Evolutionary conservation across 2,329 filamentous ascomycete species (phyloP), one percentile per base, ranked within the genome.

Genomic region (Nannizziopsis arthrosporioides): DNA sequence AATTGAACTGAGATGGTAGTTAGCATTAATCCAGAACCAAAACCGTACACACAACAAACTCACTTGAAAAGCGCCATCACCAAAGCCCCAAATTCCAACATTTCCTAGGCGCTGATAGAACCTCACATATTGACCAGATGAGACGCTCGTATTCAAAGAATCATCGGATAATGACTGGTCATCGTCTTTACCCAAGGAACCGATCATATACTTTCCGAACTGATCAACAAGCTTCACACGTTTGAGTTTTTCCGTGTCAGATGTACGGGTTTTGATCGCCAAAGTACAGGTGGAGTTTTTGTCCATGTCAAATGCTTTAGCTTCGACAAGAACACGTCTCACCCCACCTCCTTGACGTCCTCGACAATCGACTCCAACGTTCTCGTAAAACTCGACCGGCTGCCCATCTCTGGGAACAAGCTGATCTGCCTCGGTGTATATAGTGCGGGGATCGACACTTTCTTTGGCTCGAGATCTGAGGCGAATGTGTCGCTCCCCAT

Each of bases 1-100:
- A 74, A 53, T 74, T 74, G 60, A 74, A 73, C 59, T 68, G 32
- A 6, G 45, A 9, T 31, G 31, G 1, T 22, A 12, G n/a, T 49
- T 5, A 53, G 18, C 11, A 17, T 31, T 30, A 5, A 10, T 27
- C 18, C 15, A 38, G n/a, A 5, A n/a, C 8, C 12, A n/a, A 3
- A 10, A 12, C n/a, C 37, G 22, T 27, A 27, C 7, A 27, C 35
- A 42, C 15, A n/a, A 19, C 4, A 18, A 50, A 15, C 55, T 36
- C 54, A 65, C 63, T 56, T 73, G 71, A 51, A 74, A 67, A 46
- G 69, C 66, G 4, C 70, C 70, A 51, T 73, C 68, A 18, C 66
- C 69, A 52, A 73, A 74, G 2, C 69, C 70, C 71, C 71, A 74
- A 36, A 73, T 66, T n/a, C 70, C 70, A n/a, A 73, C 70, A 53